Conservation (phyloP, 2,329 filamentous ascomycete genomes). For the Aspergillus pseudonomiae region DNA sequence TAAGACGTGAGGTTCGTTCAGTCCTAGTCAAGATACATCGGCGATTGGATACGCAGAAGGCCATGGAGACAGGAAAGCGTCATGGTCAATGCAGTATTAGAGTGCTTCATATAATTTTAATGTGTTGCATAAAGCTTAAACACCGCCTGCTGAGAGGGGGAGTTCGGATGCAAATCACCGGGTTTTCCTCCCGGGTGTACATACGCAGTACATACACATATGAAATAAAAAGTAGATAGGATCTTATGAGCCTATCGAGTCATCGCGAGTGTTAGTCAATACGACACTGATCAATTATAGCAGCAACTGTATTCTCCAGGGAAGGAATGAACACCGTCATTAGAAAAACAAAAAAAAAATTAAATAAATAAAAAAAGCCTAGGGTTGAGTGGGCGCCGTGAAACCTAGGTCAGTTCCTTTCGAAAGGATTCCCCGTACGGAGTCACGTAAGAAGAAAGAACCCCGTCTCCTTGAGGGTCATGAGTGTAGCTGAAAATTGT, state of each 20-base stretch:
- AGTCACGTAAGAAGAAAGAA: constrained; percentile 1
- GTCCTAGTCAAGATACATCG: neutral
- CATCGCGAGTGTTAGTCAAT: neutral
- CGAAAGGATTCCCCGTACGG: neutral
- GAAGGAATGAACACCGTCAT: constrained; percentile 7
- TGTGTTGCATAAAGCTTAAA: neutral
- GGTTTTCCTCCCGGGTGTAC: neutral
- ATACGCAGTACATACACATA: neutral
- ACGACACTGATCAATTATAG: neutral
- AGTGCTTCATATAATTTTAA: neutral
- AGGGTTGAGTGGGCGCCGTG: constrained; percentile 1
- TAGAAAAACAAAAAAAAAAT: neutral
- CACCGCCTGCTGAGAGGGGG: neutral
- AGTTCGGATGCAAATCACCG: neutral
- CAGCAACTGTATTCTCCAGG: constrained; percentile 2
- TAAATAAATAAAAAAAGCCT: neutral
- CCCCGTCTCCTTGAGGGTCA: neutral
- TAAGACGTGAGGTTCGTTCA: constrained; percentile 8
- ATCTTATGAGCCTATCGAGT: neutral
- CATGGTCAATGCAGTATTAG: neutral
- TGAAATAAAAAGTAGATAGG: neutral
- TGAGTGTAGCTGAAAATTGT: constrained; percentile 4
- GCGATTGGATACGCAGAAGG: neutral
- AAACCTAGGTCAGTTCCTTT: constrained; percentile 6
- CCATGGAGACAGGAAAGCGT: neutral